Evolutionary conservation across 495 filamentous ascomycete genomes (phyloP).

Genomic region (Neurospora tetrasperma): DNA sequence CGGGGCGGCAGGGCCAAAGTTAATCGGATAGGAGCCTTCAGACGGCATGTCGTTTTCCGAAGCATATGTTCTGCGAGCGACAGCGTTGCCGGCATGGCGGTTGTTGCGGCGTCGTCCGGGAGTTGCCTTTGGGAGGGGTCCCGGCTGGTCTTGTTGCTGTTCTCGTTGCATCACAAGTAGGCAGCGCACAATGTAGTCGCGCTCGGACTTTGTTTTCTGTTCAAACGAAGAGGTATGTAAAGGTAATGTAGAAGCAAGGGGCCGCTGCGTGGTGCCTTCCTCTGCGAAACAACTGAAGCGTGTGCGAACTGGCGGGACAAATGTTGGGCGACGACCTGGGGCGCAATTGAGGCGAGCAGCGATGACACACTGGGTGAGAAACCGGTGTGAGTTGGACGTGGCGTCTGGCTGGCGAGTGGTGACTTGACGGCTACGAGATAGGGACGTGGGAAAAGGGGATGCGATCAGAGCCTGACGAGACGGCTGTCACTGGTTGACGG

Average conservation of each 20-base stretch:
- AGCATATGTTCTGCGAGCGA: slow-evolving; percentile 33
- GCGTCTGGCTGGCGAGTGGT: neutral
- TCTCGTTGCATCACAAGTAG: slow-evolving; percentile 16
- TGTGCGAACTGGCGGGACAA: neutral
- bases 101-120: slow-evolving; percentile 33
- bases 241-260: slow-evolving; percentile 2
- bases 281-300: neutral
- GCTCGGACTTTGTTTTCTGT: neutral
- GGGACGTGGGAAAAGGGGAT: slow-evolving; percentile 9
- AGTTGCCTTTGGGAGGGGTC: slow-evolving; percentile 19
- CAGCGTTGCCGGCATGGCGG: slow-evolving; percentile 22
- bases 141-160: slow-evolving; percentile 10
- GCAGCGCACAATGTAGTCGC: neutral
- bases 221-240: slow-evolving; percentile 6
- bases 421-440: slow-evolving; percentile 6
- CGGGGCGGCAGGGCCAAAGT: slow-evolving; percentile 17
- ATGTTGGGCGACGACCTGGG: neutral
- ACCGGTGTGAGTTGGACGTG: neutral
- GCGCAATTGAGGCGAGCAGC: neutral
- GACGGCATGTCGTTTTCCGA: slow-evolving; percentile 38
- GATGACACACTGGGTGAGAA: neutral
- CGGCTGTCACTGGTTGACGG: slow-evolving; percentile 2
- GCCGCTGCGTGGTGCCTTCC: neutral
- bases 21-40: slow-evolving; percentile 12
- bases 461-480: slow-evolving; percentile 8